Evolutionary conservation across 495 filamentous ascomycete species (phyloP).

Genomic region (Aspergillus baeticus): DNA sequence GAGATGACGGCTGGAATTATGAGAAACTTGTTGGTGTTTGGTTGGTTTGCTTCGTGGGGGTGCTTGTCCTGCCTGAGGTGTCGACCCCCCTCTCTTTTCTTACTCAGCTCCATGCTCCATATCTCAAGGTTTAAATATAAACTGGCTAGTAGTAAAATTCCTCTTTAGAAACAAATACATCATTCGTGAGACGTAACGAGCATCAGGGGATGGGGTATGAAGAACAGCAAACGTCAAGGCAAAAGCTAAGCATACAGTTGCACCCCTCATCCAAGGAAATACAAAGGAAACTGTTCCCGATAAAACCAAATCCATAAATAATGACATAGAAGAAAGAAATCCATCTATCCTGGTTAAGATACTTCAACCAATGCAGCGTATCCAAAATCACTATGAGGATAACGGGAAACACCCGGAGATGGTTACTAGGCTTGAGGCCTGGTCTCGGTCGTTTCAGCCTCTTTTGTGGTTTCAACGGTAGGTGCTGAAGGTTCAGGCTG

Average conservation of each 20-base stretch:
- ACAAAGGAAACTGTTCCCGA: slow-evolving; percentile 6
- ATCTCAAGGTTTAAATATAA: background rate
- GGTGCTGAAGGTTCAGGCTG: background rate
- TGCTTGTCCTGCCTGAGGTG: slow-evolving; percentile 9
- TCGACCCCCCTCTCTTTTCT: background rate
- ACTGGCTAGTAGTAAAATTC: background rate
- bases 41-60: slow-evolving; percentile 11
- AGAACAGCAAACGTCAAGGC: slow-evolving; percentile 9
- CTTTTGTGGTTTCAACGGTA: background rate
- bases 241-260: slow-evolving; percentile 15
- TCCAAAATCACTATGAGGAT: background rate
- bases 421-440: slow-evolving; percentile 1
- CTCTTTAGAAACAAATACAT: slow-evolving; percentile 17
- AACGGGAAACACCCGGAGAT: background rate
- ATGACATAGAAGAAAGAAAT: slow-evolving; percentile 8
- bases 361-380: background rate
- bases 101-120: background rate
- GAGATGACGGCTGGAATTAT: background rate
- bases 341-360: background rate
- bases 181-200: slow-evolving; percentile 28
- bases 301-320: slow-evolving; percentile 7
- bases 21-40: slow-evolving; percentile 6
- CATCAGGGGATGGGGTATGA: slow-evolving; percentile 23
- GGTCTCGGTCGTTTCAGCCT: background rate
- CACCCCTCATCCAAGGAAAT: slow-evolving; percentile 10